Base-by-base conservation (phyloP, 2,329 filamentous ascomycete species). In the Aspergillaceae sp. region DNA sequence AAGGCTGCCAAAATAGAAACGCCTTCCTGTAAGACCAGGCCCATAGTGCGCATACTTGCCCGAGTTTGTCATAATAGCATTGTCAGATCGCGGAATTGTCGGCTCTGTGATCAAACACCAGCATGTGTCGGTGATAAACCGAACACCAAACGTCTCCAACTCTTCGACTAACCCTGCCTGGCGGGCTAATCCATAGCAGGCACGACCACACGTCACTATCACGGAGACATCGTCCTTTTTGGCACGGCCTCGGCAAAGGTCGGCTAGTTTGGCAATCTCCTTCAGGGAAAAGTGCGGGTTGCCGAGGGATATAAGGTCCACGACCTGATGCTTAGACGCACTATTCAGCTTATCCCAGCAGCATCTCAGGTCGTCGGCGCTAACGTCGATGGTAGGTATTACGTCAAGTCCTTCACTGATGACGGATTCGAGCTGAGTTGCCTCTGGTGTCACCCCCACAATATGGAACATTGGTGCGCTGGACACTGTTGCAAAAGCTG, bases 51-150 rank as follows among this genome's bases (percentile, higher is more conserved):
- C 71, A 51, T 74, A 73, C 50, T 74, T 74, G 0, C 57, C 69
- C 1, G 71, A 74, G 43, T 74, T 74, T 0, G 65, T 73, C 70
- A 70, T 65, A 45, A 74, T 65, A 1, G 53, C 60, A 2, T 54
- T 52, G 0, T 56, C 49, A 2, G 42, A 7, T 0, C 5, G 33
- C 3, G 58, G 60, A 6, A 74, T 66, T 0, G 69, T 53, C 0
- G 71, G 69, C 40, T 73, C 67, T 1, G 47, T 45, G 10, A 74
- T 64, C 67, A 74, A 71, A 49, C 71, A 74, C 71, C 71, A 74
- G 44, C 71, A 74, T 0, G 70, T 73, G 48, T 75, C 71, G 0
- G 66, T 73, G 8, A 74, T 55, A 4, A 73, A 43, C 26, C 59
- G 54, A 1, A 57, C 68, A 0, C 72, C 71, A 43, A 73, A 73